Evolutionary conservation across 108 stramenopile species (phyloP).

Genomic region (Thalassiosira profunda): DNA sequence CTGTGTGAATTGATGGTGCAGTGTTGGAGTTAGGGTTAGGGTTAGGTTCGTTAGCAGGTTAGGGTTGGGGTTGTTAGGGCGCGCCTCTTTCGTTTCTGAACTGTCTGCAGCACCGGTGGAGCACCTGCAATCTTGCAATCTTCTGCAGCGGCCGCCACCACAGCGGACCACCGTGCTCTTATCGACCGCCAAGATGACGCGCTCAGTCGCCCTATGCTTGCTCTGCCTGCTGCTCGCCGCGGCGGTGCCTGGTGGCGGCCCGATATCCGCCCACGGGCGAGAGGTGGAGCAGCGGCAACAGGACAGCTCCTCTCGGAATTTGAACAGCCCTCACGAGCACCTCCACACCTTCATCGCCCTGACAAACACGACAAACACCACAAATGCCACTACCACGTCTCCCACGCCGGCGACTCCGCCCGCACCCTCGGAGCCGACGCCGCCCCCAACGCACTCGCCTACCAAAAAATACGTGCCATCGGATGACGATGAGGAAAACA

Average conservation of each 20-base stretch:
- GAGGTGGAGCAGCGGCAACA: no score
- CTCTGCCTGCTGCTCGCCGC: constrained; percentile 12
- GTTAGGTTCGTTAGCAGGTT: no score
- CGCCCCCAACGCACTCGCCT: constrained; percentile 12
- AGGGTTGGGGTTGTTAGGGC: no score
- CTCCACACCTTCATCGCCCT: neutral
- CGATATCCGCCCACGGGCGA: neutral
- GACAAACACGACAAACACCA: neutral
- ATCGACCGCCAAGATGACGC: neutral
- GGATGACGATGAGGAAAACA: constrained; percentile 1
- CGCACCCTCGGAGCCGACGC: neutral
- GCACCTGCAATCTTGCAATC: no score
- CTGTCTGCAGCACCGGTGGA: no score
- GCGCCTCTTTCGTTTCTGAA: no score
- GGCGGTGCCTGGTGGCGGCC: neutral
- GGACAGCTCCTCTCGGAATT: no score
- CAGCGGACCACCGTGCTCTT: neutral
- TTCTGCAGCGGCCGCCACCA: neutral
- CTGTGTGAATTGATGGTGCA: no score
- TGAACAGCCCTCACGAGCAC: no score
- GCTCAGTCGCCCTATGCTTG: neutral
- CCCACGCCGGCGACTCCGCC: constrained; percentile 6
- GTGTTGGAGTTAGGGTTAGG: no score
- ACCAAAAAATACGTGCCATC: constrained; percentile 30
- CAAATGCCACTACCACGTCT: neutral